A percentile compares a stretch with the other conserved stretches of the same genome.
These are phyloP conservation scores for Licmophora abbreviata DNA, from an alignment of 108 stramenopile genomes.

Conservation along the genomic window DNA sequence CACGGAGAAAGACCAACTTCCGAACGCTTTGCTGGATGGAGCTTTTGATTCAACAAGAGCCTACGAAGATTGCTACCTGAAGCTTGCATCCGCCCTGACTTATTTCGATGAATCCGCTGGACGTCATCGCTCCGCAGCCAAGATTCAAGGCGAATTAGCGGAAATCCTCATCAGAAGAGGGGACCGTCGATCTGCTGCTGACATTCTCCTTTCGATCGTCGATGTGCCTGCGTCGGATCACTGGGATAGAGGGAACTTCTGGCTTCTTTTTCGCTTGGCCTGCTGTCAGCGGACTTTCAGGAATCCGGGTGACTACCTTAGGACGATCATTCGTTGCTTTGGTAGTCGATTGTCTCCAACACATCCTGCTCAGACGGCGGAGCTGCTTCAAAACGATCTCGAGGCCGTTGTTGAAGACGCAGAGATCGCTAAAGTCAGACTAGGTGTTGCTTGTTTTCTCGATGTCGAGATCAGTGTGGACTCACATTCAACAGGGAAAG, in stretches of 20 bases:
- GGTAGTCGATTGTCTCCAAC: constrained; percentile 39
- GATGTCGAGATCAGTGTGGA: constrained; percentile 44
- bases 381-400: constrained; percentile 51
- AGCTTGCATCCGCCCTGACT: constrained; percentile 42
- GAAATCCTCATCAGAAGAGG: constrained; percentile 53
- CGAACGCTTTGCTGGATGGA: constrained; percentile 3
- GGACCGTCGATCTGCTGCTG: constrained; percentile 39
- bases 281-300: constrained; percentile 57
- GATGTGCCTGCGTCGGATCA: constrained; percentile 51
- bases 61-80: constrained; percentile 45
- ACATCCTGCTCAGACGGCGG: constrained; percentile 46
- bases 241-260: constrained; percentile 66
- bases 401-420: constrained; percentile 46
- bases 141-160: constrained; percentile 52
- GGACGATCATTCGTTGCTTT: constrained; percentile 66
- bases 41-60: constrained; percentile 15
- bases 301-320: constrained; percentile 52
- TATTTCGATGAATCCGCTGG: constrained; percentile 34
- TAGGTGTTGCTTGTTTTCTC: constrained; percentile 51
- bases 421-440: constrained; percentile 32
- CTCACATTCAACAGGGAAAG: constrained; percentile 16
- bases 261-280: constrained; percentile 73
- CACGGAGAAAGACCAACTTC: not conserved
- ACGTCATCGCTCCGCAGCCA: constrained; percentile 44
- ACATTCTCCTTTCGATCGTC: constrained; percentile 38